Percentiles rank a stretch among this genome's conserved stretches.
Conservation (phyloP, 371 early-diverging fungal genomes). For the Mortierella sp. region DNA sequence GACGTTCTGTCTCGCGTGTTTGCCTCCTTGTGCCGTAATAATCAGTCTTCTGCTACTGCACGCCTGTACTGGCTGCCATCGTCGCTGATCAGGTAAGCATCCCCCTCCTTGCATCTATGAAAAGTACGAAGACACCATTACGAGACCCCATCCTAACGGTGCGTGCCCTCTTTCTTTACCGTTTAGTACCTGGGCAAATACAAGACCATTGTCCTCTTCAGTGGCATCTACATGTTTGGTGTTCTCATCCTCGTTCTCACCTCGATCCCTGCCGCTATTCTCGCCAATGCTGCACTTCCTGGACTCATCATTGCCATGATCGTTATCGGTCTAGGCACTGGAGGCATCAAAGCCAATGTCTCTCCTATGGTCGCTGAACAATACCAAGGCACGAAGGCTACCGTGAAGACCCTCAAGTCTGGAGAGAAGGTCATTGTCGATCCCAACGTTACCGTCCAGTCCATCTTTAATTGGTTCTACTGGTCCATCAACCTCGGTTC, state of each 20-base stretch:
- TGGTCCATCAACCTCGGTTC: conserved; percentile 86
- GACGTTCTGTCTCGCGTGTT: no score
- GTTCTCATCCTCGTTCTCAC: conserved; percentile 73
- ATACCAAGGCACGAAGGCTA: conserved; percentile 52
- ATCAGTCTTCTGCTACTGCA: conserved; percentile 78
- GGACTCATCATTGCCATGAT: conserved; percentile 74
- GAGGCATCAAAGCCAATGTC: conserved; percentile 88
- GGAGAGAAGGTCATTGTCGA: conserved; percentile 52
- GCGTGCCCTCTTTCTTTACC: conserved; percentile 1
- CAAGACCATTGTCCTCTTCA: conserved; percentile 76
- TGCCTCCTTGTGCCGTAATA: background rate
- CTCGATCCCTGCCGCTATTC: conserved; percentile 68
- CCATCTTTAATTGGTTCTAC: conserved; percentile 79
- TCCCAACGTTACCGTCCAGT: conserved; percentile 60
- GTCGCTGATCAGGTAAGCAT: conserved; percentile 75
- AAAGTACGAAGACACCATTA: background rate
- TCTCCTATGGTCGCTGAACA: conserved; percentile 83
- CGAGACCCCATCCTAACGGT: background rate
- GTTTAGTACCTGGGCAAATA: conserved; percentile 77
- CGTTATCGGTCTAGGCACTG: conserved; percentile 87
- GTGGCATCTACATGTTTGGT: conserved; percentile 74
- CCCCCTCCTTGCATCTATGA: no score
- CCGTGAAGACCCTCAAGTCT: conserved; percentile 37
- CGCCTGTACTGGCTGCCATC: conserved; percentile 83
- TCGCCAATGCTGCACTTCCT: conserved; percentile 66